Evolutionary conservation across 345 rosid genomes (phyloP).

Genomic region (Carallia brachiata): DNA sequence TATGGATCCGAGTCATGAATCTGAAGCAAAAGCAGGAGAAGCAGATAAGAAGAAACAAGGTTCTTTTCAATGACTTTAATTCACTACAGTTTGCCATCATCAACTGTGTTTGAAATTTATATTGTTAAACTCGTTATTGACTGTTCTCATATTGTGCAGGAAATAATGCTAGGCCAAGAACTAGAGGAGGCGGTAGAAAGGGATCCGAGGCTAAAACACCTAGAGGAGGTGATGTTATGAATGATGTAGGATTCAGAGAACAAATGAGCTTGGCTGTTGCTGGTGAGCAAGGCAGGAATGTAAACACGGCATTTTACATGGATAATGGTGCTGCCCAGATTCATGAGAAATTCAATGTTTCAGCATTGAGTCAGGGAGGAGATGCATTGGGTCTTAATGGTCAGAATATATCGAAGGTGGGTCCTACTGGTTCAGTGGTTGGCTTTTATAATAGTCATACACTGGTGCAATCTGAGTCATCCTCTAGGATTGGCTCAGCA

Average conservation of each 20-base stretch:
- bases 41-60: slow-evolving; percentile 53
- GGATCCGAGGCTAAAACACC: slow-evolving; percentile 25
- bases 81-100: slow-evolving; percentile 14
- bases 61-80: slow-evolving; percentile 16
- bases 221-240: slow-evolving; percentile 31
- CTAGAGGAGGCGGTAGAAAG: slow-evolving; percentile 31
- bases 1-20: slow-evolving; percentile 49
- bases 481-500: slow-evolving; percentile 29
- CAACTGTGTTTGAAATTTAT: slow-evolving; percentile 7
- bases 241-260: slow-evolving; percentile 38
- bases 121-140: slow-evolving; percentile 7
- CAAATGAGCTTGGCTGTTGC: slow-evolving; percentile 30
- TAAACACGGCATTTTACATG: slow-evolving; percentile 14
- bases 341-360: slow-evolving; percentile 26
- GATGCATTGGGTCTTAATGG: slow-evolving; percentile 14
- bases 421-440: slow-evolving; percentile 18
- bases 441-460: slow-evolving; percentile 21
- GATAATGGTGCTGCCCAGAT: slow-evolving; percentile 34
- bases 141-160: slow-evolving; percentile 37
- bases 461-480: slow-evolving; percentile 15
- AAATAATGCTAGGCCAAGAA: slow-evolving; percentile 24
- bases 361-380: slow-evolving; percentile 15
- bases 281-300: slow-evolving; percentile 30
- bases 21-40: slow-evolving; percentile 45
- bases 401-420: slow-evolving; percentile 27